Conservation (phyloP, 768 basidiomycete genomes). For the Kwoniella europaea region DNA sequence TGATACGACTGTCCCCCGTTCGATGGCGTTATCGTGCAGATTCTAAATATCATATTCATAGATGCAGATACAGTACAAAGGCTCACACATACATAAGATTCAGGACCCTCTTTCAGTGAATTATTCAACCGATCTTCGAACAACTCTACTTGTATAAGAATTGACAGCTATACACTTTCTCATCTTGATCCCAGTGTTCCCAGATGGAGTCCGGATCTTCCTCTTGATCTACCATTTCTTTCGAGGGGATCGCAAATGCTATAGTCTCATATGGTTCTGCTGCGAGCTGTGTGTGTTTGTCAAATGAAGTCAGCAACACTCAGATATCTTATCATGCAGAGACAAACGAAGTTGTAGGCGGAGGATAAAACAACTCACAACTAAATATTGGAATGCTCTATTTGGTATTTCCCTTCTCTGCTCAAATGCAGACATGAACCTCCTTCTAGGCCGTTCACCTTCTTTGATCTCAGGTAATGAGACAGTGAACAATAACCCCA, state of each 20-base stretch:
- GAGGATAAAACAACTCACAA: constrained; percentile 66
- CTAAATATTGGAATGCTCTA: constrained; percentile 94
- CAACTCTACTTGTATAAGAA: constrained; percentile 73
- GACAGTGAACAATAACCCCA: constrained; percentile 97
- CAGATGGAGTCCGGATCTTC: constrained; percentile 89
- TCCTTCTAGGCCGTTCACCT: constrained; percentile 78
- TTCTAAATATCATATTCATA: neutral
- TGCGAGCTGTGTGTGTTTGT: constrained; percentile 70
- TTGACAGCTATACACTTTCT: constrained; percentile 96
- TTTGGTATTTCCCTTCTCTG: constrained; percentile 94
- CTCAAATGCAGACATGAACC: constrained; percentile 98
- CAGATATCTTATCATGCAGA: too few species aligned
- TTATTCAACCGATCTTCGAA: neutral
- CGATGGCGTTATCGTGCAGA: too few species aligned
- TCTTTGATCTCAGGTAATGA: constrained; percentile 85
- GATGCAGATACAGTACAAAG: neutral
- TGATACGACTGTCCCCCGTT: too few species aligned
- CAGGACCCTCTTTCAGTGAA: neutral
- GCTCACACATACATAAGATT: neutral
- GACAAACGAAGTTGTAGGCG: too few species aligned
- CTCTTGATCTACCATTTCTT: constrained; percentile 71
- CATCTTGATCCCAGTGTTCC: constrained; percentile 99
- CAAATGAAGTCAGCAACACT: neutral
- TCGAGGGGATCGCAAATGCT: constrained; percentile 96
- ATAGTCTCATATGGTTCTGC: constrained; percentile 99